Evolutionary conservation across 495 filamentous ascomycete species (phyloP).

Genomic region (Lophium mytilinum): DNA sequence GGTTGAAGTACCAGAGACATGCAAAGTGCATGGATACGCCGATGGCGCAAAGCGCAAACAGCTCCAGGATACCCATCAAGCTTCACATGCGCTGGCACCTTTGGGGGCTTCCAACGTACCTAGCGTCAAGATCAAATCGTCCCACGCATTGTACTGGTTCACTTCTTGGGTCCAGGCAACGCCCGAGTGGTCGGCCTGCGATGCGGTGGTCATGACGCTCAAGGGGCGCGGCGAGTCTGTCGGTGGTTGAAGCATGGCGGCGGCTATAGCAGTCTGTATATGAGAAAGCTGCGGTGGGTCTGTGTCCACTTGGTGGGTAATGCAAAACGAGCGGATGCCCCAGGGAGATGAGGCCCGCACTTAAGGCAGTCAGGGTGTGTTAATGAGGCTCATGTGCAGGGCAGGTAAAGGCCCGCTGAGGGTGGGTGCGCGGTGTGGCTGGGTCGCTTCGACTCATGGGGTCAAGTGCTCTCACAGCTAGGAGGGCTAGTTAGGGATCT

Average conservation of each 20-base stretch:
- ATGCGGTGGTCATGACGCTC: slow-evolving; percentile 19
- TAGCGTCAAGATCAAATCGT: slow-evolving; percentile 23
- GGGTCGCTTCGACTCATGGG: too few species aligned
- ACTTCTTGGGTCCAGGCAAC: slow-evolving; percentile 11
- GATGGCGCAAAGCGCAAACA: neutral
- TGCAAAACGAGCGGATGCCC: neutral
- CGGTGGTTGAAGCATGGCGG: slow-evolving; percentile 17
- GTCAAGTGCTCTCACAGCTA: too few species aligned
- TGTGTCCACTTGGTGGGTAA: neutral
- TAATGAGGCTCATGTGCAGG: neutral
- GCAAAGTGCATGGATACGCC: too few species aligned
- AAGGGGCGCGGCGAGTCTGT: slow-evolving; percentile 8
- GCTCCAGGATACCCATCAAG: neutral
- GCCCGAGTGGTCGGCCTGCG: slow-evolving; percentile 12
- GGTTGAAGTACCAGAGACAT: too few species aligned
- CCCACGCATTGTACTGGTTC: slow-evolving; percentile 22
- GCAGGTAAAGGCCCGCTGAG: too few species aligned
- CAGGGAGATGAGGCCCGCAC: neutral
- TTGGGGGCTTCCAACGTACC: slow-evolving; percentile 10
- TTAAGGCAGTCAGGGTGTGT: neutral
- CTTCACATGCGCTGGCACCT: slow-evolving; percentile 9
- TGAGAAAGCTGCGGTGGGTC: neutral
- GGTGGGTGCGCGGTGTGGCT: too few species aligned
- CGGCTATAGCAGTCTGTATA: neutral
- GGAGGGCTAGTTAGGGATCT: too few species aligned